Base-by-base conservation (phyloP, 768 basidiomycete species). In the Lactarius deliciosus region DNA sequence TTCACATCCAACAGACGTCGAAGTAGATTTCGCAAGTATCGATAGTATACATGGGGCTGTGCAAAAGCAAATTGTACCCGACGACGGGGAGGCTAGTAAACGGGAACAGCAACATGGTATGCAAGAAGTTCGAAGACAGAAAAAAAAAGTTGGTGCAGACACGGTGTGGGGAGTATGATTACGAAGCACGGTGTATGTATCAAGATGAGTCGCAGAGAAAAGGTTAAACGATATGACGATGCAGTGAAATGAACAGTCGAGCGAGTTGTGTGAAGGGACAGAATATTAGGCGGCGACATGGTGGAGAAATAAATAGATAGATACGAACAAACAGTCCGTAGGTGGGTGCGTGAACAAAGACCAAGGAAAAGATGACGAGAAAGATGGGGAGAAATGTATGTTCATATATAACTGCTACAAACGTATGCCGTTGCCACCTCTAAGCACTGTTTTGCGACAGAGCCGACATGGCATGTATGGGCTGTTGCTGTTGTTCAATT, bases 11-110 rank as follows among this genome's bases (percentile, higher is more conserved):
- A 53, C 62, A 64, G 53, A 32, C 40, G 50, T 67, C 62, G 61
- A 68, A 43, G 36, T 68, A 68, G 62, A 68, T 60, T 68, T 68
- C 66, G 66, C 66, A 68, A 68, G 66, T 69, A 69, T 67, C 65
- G 45, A 67, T 74, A 73, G 70, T 72, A 74, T 73, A 75, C 73
- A 75, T 66, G 66, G 65, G 57, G 25, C 61, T 69, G 68, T 68
- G 69, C 70, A 71, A 68, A 71, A 68, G 62, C 60, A 65, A 69
- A 67, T 71, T 75, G 71, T 69, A 75, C 73, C 72, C 72, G 61
- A 69, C 66, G 60, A 70, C 69, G 70, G 70, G 69, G 73, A 72
- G 73, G 67, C 74, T 72, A 73, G 74, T 67, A 43, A 69, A 58
- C 57, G 56, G 40, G 32, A 57, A 62, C 64, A 66, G 65, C 34